Base-by-base conservation (phyloP, 2,329 filamentous ascomycete species). In the Botrytis fabae region DNA sequence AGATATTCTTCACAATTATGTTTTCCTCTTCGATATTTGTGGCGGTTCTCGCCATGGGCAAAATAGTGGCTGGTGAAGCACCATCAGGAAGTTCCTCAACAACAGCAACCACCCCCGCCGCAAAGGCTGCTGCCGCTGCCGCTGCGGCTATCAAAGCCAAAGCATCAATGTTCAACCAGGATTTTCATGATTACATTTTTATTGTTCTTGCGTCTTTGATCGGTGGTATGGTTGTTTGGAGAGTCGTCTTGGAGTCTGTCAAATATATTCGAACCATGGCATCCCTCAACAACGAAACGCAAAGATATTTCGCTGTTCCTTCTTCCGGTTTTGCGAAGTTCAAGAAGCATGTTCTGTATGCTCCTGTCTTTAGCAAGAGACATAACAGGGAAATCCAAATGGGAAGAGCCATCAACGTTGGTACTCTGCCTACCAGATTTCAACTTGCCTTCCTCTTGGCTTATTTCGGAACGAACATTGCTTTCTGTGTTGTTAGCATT, bases 361-460 rank as follows among this genome's bases (percentile, higher is more conserved):
- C 93, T 1, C 93, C 93, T 9, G 83, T 97, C 28, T 88, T 90
- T 79, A 87, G 86, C 72, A 93, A 93, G 80, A 87, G 93, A 78
- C 93, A 96, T 83, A 96, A 96, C 78, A 85, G 88, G 40, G 91
- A 93, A 79, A 87, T 93, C 76, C 90, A 91, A 79, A 82, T 94
- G 22, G 91, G 89, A 35, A 85, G 85, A 28, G 91, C 90, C 12
- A 83, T 93, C 79, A 90, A 90, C 77, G 89, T 93, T 71, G 92
- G 93, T 75, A 95, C 93, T 0, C 83, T 97, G 28, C 93, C 93
- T 0, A 92, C 92, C n/a, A 86, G 93, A 68, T 90, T 95, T 78
- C 93, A 97, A 80, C 88, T 90, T 18, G 80, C 93, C 69, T 86
- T 96, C 78, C 84, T 97, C 28, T 68, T 87, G 38, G 81, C 88